A percentile compares a stretch with the other conserved stretches of the same genome.
Conservation (phyloP, 768 basidiomycete species). For the Mycena kentingensis region DNA sequence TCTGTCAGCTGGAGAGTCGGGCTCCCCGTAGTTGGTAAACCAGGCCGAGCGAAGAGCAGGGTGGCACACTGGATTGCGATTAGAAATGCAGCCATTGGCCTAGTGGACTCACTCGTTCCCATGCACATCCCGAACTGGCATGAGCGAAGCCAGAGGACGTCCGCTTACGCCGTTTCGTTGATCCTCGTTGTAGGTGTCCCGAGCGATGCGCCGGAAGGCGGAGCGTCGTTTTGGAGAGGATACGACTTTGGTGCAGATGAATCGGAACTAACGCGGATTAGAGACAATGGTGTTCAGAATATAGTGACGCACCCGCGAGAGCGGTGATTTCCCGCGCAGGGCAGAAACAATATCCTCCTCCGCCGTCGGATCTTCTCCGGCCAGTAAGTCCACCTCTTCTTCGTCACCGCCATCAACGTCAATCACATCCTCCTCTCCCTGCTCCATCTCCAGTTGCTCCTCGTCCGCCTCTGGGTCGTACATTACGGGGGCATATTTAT, state of each 20-base stretch:
- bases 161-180: too few species aligned
- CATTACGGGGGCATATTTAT: conserved; percentile 33
- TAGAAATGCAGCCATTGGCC: background rate
- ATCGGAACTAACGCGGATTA: background rate
- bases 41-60: conserved; percentile 27
- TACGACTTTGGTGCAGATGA: background rate
- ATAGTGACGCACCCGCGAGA: background rate
- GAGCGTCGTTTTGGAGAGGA: background rate
- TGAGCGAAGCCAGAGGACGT: conserved; percentile 17
- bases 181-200: background rate
- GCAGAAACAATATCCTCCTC: background rate
- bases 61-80: conserved; percentile 27
- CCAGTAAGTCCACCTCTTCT: background rate
- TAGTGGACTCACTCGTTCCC: conserved; percentile 29
- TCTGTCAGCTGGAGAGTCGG: background rate
- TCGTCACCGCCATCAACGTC: background rate
- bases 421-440: conserved; percentile 18
- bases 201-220: background rate
- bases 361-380: background rate
- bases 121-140: conserved; percentile 36
- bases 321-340: background rate
- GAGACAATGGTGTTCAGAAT: background rate
- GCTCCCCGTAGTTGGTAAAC: conserved; percentile 17
- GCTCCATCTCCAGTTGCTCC: conserved; percentile 20
- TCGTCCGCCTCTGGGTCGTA: conserved; percentile 27